phyloP scores from a whole-genome alignment of 1,284 basidiomycete genomes.

The Pyrrhoderma noxium region DNA sequence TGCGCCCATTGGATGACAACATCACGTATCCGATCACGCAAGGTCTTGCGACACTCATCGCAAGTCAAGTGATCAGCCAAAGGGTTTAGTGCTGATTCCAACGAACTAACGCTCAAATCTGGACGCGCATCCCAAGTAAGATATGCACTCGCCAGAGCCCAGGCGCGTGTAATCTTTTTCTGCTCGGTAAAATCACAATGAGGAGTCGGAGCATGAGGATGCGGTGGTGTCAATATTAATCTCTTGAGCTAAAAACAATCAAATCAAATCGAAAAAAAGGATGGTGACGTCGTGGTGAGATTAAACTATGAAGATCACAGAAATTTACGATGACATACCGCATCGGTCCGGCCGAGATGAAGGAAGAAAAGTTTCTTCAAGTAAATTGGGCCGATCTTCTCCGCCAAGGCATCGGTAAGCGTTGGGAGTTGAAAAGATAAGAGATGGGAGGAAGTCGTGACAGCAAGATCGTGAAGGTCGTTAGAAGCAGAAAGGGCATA shows the following conservation, averaged over 20 bases:
- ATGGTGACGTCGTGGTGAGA: background rate
- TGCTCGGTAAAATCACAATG: conserved; percentile 33
- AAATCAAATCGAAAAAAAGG: conserved; percentile 20
- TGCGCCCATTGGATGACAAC: conserved; percentile 70
- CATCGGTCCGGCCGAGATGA: conserved; percentile 27
- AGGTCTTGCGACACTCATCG: conserved; percentile 50
- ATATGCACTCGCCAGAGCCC: conserved; percentile 34
- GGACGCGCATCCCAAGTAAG: conserved; percentile 34
- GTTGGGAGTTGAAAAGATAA: conserved; percentile 23
- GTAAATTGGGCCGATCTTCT: conserved; percentile 25
- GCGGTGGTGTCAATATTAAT: conserved; percentile 32
- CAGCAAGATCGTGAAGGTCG: conserved; percentile 24
- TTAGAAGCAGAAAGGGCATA: conserved; percentile 25
- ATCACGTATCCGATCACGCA: conserved; percentile 59
- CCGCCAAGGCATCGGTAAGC: conserved; percentile 25
- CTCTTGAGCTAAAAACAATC: conserved; percentile 26
- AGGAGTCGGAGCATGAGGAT: conserved; percentile 30
- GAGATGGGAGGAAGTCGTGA: conserved; percentile 24
- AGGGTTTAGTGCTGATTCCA: conserved; percentile 54
- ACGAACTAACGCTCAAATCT: conserved; percentile 40
- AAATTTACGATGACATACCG: conserved; percentile 19
- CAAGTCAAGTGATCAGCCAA: conserved; percentile 52
- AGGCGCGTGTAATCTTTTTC: conserved; percentile 34
- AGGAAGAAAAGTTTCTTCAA: conserved; percentile 28
- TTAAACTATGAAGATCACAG: background rate